A percentile compares a stretch with the other conserved stretches of the same genome.
Conservation (phyloP, 139 green algal genomes). For the Picochlorum sp. region DNA sequence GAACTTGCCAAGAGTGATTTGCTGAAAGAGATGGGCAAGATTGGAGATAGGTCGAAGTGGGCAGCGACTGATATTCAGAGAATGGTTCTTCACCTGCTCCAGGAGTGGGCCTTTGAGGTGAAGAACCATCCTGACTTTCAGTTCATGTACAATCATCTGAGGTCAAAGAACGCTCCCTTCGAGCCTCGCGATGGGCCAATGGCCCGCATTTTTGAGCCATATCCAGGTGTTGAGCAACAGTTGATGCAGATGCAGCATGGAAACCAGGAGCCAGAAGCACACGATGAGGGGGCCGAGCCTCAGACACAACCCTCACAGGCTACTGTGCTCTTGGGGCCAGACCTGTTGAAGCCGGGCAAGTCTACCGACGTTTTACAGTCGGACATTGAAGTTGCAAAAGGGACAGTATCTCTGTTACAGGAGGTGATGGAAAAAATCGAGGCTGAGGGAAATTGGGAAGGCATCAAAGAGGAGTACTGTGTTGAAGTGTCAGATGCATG, state of each 20-base stretch:
- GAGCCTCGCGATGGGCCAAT: background rate
- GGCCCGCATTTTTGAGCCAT: slow-evolving; percentile 3
- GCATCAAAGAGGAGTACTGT: background rate
- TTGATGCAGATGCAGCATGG: background rate
- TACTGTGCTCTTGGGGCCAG: background rate
- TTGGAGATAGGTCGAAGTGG: slow-evolving; percentile 14
- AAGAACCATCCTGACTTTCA: slow-evolving; percentile 3
- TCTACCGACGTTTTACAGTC: background rate
- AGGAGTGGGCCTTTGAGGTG: slow-evolving; percentile 22
- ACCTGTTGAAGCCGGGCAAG: slow-evolving; percentile 1
- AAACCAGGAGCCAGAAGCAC: background rate
- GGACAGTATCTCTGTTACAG: background rate
- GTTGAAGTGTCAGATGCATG: background rate
- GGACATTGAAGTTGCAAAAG: background rate
- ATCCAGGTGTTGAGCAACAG: slow-evolving; percentile 1
- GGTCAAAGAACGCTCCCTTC: slow-evolving; percentile 3
- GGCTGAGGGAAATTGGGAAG: slow-evolving; percentile 2
- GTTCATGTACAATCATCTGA: slow-evolving; percentile 15
- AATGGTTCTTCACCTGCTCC: slow-evolving; percentile 16
- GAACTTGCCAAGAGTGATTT: slow-evolving; percentile 19
- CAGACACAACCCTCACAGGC: background rate
- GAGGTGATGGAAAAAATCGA: slow-evolving; percentile 9
- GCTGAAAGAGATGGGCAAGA: slow-evolving; percentile 10
- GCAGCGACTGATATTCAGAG: slow-evolving; percentile 9
- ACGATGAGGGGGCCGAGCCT: background rate